Evolutionary conservation across 306 rosid genomes (phyloP).

Genomic region (Sesbania bispinosa): DNA sequence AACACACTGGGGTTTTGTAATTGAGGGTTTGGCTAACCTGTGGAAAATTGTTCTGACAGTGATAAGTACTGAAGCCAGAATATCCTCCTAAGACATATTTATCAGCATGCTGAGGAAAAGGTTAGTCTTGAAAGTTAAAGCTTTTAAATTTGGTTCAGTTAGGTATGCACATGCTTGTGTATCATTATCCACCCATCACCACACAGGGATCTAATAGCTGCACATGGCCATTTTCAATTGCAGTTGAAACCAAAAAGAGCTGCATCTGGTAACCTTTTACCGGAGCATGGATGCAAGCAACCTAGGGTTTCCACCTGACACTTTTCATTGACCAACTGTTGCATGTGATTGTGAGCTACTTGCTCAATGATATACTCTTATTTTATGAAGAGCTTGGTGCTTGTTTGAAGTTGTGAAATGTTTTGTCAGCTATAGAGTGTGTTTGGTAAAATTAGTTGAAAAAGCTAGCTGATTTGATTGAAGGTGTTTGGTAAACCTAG

Average conservation of each 20-base stretch:
- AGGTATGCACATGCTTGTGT: constrained; percentile 10
- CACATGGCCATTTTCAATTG: constrained; percentile 28
- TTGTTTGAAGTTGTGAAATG: constrained; percentile 15
- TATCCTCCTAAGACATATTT: constrained; percentile 80
- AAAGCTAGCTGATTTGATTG: no score
- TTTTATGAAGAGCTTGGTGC: constrained; percentile 11
- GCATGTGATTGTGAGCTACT: neutral
- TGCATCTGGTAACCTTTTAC: constrained; percentile 65
- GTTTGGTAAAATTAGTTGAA: no score
- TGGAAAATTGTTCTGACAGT: constrained; percentile 49
- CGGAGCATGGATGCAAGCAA: constrained; percentile 73
- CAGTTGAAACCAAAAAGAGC: constrained; percentile 82
- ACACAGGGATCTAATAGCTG: constrained; percentile 13
- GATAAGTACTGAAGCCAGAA: constrained; percentile 69
- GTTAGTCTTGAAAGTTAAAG: constrained; percentile 23
- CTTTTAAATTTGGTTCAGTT: neutral
- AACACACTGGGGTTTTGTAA: neutral
- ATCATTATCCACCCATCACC: neutral
- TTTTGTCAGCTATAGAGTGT: neutral
- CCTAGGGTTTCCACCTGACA: constrained; percentile 54
- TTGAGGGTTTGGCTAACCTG: constrained; percentile 23
- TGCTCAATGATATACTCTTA: neutral
- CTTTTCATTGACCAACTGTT: constrained; percentile 13
- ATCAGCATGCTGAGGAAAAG: constrained; percentile 58
- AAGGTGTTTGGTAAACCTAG: no score